phyloP scores from a whole-genome alignment of 768 basidiomycete species.

The Lactifluus volemus region DNA sequence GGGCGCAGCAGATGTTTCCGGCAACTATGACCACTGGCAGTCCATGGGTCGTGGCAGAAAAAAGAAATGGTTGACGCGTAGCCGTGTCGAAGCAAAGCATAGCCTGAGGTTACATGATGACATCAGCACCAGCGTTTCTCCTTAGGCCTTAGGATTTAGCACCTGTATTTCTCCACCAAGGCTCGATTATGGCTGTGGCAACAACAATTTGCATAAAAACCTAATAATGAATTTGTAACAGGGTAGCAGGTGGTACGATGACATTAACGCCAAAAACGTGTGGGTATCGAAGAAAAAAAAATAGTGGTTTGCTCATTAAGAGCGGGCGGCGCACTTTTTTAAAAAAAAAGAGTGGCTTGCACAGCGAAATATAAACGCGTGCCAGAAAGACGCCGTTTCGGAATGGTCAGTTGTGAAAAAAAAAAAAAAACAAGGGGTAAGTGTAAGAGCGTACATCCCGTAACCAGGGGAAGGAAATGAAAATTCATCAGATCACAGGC shows the following conservation, averaged over 20 bases:
- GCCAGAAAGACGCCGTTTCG: neutral
- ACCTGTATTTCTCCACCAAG: too few relatives aligned
- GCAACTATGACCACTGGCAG: too few relatives aligned
- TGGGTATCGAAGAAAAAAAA: conserved; percentile 7
- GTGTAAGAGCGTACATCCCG: neutral
- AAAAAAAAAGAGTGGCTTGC: conserved; percentile 1
- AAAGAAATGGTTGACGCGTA: too few relatives aligned
- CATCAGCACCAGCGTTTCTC: neutral
- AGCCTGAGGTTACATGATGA: too few relatives aligned
- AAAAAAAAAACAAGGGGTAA: neutral
- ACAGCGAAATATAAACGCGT: neutral
- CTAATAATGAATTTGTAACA: conserved; percentile 4
- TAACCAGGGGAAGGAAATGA: neutral
- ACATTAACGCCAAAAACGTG: neutral
- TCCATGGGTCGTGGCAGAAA: too few relatives aligned
- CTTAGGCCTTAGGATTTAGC: too few relatives aligned
- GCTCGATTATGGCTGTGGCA: neutral
- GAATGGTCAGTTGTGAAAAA: neutral
- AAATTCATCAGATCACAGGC: neutral
- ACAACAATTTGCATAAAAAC: neutral
- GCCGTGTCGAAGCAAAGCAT: too few relatives aligned
- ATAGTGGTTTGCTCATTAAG: neutral
- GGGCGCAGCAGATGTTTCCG: too few relatives aligned
- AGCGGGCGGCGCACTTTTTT: neutral
- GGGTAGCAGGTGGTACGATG: neutral